A percentile compares a stretch with the other conserved stretches of the same genome.
These are phyloP conservation scores for Flammula alnicola DNA, from an alignment of 1,284 basidiomycete species.

Conservation along the genomic window DNA sequence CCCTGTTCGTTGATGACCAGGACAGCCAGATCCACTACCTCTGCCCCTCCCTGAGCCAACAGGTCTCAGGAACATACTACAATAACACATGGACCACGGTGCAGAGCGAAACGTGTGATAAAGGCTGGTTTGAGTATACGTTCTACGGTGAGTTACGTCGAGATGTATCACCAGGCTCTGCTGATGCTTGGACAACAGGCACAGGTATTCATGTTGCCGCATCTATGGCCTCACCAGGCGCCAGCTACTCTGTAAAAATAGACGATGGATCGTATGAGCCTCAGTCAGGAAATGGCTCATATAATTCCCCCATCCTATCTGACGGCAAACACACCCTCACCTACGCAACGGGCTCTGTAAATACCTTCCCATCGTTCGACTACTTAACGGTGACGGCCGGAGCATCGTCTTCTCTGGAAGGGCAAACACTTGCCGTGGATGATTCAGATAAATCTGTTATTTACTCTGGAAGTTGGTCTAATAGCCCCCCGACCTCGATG, in stretches of 20 bases:
- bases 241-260: constrained; percentile 38
- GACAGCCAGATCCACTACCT: constrained; percentile 38
- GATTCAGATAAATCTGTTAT: constrained; percentile 34
- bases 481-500: constrained; percentile 20
- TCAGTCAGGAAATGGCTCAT: constrained; percentile 33
- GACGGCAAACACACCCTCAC: constrained; percentile 42
- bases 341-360: constrained; percentile 32
- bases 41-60: constrained; percentile 37
- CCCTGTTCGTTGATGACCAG: constrained; percentile 44
- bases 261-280: constrained; percentile 35
- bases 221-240: constrained; percentile 25
- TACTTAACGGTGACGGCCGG: constrained; percentile 43
- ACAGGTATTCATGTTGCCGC: constrained; percentile 33
- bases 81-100: constrained; percentile 44
- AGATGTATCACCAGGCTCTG: neutral
- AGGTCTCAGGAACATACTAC: constrained; percentile 37
- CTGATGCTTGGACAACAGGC: constrained; percentile 24
- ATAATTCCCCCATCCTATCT: constrained; percentile 33
- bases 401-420: constrained; percentile 35
- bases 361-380: constrained; percentile 37
- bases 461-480: constrained; percentile 40
- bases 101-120: constrained; percentile 28
- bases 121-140: constrained; percentile 42
- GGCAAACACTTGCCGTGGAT: constrained; percentile 41
- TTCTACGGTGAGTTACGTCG: constrained; percentile 37